Evolutionary conservation across 306 rosid genomes (phyloP).

Genomic region (Pueraria montana): DNA sequence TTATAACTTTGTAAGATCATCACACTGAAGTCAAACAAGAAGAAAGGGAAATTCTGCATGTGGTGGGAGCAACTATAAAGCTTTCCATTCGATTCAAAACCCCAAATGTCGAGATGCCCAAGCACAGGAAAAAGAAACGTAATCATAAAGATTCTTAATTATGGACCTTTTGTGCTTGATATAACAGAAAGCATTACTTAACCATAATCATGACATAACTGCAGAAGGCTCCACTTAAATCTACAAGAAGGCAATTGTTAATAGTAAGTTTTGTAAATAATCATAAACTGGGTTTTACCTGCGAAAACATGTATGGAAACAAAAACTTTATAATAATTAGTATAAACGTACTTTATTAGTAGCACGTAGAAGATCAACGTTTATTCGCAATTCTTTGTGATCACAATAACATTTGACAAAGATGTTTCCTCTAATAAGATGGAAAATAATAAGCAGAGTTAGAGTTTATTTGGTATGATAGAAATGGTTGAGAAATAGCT

Average conservation of each 20-base stretch:
- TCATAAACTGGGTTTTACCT: background rate
- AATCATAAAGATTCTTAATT: constrained; percentile 24
- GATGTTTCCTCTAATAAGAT: no score
- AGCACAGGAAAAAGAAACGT: constrained; percentile 26
- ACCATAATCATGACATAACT: constrained; percentile 6
- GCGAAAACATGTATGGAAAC: no score
- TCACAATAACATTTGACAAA: no score
- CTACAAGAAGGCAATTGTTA: background rate
- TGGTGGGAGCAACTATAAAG: constrained; percentile 17
- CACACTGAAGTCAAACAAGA: background rate
- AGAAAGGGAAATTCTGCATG: background rate
- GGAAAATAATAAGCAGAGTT: no score
- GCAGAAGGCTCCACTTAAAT: background rate
- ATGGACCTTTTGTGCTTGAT: constrained; percentile 9
- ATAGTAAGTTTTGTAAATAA: background rate
- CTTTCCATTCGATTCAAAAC: background rate
- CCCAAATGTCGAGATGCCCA: background rate
- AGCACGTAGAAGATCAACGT: background rate
- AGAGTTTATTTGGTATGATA: no score
- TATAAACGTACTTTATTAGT: no score
- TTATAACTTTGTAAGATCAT: background rate
- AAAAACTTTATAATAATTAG: no score
- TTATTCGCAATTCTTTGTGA: background rate
- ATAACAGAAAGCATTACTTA: constrained; percentile 23
- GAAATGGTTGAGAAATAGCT: no score